Evolutionary conservation across 805 yeast species (phyloP), one percentile per base, ranked within the genome.

Genomic region (Lipomyces chichibuensis): DNA sequence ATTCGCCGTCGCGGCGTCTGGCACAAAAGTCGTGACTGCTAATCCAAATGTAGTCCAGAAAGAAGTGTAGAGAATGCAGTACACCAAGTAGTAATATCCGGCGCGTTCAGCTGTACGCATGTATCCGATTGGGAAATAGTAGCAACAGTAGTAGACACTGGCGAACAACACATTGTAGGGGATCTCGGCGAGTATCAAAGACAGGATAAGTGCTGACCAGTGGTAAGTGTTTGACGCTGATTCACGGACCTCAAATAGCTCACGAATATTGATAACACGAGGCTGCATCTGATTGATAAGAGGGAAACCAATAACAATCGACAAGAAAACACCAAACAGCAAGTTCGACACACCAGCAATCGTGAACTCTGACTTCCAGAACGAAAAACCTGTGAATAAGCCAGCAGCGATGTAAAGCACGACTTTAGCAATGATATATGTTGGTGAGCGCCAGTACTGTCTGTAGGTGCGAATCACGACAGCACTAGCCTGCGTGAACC

Each of bases 331-430:
- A 39, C 86, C 83, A 74, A 88, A 85, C 81, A 87, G 80, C 65
- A 84, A 81, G 76, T 87, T 85, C 75, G 83, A 87, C 74, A 87
- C 79, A 63, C 90, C 90, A 57, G 82, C 81, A 57, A 83, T 72
- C 46, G 85, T 75, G 51, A 80, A 79, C 63, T 83, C 84, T 54
- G 87, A 84, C 72, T 87, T 82, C 80, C 82, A 87, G 78, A 87
- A 90, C 0, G 88, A 81, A 77, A 90, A 90, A 55, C 96, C 96
- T 69, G 87, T 84, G 75, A 88, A 87, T 20, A 90, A 74, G 52
- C 91, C 86, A 57, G 87, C 81, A 20, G 84, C 75, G 46, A 82
- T 75, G 69, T 80, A 79, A 71, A 86, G 77, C 75, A 81, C 80
- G 29, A 86, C 72, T 78, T 89, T 90, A 49, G 94, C 81, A 76